Conservation (phyloP, 225 moss, liverwort and hornwort genomes). For the Bryoerythrophyllum caledonicum region DNA sequence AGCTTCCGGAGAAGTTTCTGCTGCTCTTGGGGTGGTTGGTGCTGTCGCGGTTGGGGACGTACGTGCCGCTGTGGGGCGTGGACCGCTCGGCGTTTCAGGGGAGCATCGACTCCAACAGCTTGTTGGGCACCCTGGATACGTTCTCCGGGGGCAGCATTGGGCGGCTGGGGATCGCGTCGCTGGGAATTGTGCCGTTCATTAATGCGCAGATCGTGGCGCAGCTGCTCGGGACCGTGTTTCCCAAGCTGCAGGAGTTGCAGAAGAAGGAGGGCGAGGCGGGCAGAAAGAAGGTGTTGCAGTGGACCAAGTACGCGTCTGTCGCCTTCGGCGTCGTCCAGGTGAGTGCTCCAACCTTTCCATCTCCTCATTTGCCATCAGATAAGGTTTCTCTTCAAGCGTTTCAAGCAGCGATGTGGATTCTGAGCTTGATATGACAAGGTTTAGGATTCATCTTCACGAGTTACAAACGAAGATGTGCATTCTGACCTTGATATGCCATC, state of each 20-base stretch:
- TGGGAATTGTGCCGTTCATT: conserved; percentile 97
- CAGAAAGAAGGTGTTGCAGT: conserved; percentile 81
- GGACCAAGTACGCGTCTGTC: conserved; percentile 78
- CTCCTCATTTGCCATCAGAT: not conserved
- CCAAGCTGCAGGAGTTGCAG: conserved; percentile 92
- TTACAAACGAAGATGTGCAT: not conserved
- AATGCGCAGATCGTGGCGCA: conserved; percentile 96
- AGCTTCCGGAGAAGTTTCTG: conserved; percentile 81
- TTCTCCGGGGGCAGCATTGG: conserved; percentile 98
- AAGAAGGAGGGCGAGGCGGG: conserved; percentile 95
- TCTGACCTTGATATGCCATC: not conserved
- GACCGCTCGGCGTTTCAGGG: conserved; percentile 85
- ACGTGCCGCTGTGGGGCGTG: conserved; percentile 92
- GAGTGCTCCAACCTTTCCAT: conserved; percentile 16
- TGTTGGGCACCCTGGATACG: conserved; percentile 82
- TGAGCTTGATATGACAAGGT: not conserved
- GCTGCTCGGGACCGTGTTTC: conserved; percentile 85
- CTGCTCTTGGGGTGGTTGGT: conserved; percentile 74
- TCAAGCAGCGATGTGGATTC: not conserved
- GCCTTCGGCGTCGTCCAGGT: conserved; percentile 85
- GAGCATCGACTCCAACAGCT: conserved; percentile 83
- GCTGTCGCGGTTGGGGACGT: conserved; percentile 86
- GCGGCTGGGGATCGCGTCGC: conserved; percentile 72
- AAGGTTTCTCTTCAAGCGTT: too few relatives aligned
- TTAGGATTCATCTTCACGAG: too few relatives aligned